phyloP scores from a whole-genome alignment of 129 eudicot species.

The Tagetes erecta region DNA sequence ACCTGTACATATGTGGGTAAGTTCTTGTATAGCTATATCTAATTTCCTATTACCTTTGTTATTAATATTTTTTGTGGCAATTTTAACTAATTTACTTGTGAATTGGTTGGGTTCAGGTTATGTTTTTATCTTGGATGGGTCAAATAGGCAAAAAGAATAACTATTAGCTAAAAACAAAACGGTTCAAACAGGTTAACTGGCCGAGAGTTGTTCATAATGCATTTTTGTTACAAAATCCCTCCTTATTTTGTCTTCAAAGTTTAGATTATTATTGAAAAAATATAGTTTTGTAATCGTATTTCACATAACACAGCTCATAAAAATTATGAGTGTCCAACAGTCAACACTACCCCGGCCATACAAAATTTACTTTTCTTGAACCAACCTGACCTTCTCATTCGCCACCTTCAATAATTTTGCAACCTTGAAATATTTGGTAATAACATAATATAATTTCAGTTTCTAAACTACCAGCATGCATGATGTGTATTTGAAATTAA shows the following conservation, averaged over 20 bases:
- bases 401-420: not conserved
- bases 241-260: not conserved
- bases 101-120: not conserved
- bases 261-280: not conserved
- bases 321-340: not conserved
- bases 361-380: not conserved
- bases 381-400: not conserved
- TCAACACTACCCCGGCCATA: not conserved
- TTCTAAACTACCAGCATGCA: not conserved
- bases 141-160: not conserved
- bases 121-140: not conserved
- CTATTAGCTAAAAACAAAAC: conserved; percentile 3
- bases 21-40: conserved; percentile 28
- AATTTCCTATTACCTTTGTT: not conserved
- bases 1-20: conserved; percentile 99
- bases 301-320: not conserved
- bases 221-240: conserved; percentile 8
- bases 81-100: conserved; percentile 3
- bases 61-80: not conserved
- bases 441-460: not conserved
- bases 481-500: conserved; percentile 1
- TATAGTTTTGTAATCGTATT: not conserved
- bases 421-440: conserved; percentile 15
- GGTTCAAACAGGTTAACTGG: not conserved
- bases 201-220: not conserved